A percentile compares a stretch with the other conserved stretches of the same genome.
Evolutionary conservation across 257 asterid genomes (phyloP).

Genomic region (Nicotiana otophora): DNA sequence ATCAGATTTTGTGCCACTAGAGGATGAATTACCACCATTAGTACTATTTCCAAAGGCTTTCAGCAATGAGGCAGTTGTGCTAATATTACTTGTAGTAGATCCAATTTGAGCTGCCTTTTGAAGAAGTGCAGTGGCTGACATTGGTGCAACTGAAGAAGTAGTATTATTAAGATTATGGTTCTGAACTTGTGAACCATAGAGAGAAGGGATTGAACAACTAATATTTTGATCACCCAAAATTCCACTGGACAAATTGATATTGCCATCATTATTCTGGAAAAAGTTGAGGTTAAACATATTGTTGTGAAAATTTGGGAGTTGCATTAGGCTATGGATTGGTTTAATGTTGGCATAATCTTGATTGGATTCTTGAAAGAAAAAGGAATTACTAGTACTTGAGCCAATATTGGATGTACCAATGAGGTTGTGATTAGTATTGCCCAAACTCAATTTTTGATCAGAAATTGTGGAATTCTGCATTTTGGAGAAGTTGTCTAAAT

Average conservation of each 20-base stretch:
- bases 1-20: conserved; percentile 13
- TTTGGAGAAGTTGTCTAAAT: conserved; percentile 35
- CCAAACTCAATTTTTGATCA: too few relatives aligned
- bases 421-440: conserved; percentile 21
- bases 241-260: conserved; percentile 7
- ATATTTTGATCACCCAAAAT: conserved; percentile 34
- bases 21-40: conserved; percentile 8
- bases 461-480: too few relatives aligned
- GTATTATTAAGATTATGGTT: background rate
- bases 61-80: conserved; percentile 28
- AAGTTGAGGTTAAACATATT: conserved; percentile 54
- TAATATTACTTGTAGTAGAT: conserved; percentile 26
- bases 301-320: conserved; percentile 51
- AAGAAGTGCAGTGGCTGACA: conserved; percentile 84
- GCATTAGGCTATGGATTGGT: conserved; percentile 54
- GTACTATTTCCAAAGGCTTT: conserved; percentile 41
- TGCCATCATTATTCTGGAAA: conserved; percentile 31
- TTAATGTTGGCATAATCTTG: conserved; percentile 30
- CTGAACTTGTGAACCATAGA: conserved; percentile 42
- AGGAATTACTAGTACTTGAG: conserved; percentile 15
- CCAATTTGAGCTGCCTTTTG: conserved; percentile 78
- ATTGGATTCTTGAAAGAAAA: conserved; percentile 24
- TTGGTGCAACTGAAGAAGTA: conserved; percentile 21
- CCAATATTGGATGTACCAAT: background rate
- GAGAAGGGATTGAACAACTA: conserved; percentile 51